phyloP scores from a whole-genome alignment of 176 grass and related monocot genomes.

The Alloteropsis semialata region DNA sequence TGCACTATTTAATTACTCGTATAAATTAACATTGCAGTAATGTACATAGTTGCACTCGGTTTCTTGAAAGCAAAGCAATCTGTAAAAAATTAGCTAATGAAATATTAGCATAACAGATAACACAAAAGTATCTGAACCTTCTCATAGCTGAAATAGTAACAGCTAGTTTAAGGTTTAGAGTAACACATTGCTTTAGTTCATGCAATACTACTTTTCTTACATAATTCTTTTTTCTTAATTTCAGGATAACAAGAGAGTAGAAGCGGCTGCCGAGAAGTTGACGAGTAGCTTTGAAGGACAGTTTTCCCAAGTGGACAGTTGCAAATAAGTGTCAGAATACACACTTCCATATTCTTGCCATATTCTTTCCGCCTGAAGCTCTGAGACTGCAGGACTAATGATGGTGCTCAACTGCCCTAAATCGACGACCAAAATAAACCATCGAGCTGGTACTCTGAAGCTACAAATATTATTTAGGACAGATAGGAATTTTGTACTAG shows the following conservation, averaged over 20 bases:
- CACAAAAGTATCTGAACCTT: not conserved
- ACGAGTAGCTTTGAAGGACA: conserved; percentile 41
- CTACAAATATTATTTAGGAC: conserved; percentile 40
- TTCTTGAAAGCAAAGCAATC: conserved; percentile 10
- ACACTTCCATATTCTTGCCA: conserved; percentile 20
- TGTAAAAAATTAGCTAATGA: not conserved
- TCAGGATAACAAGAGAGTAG: conserved; percentile 60
- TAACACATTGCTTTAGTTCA: not conserved
- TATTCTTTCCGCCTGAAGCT: conserved; percentile 51
- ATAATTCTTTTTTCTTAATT: conserved; percentile 14
- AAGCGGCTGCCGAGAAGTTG: conserved; percentile 39
- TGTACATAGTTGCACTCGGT: not conserved
- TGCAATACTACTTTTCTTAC: not conserved
- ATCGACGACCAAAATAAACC: conserved; percentile 34
- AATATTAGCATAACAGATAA: not conserved
- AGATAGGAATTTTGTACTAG: conserved; percentile 47
- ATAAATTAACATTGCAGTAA: not conserved
- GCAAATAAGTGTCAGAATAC: conserved; percentile 40
- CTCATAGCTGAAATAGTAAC: not conserved
- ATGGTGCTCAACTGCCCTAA: conserved; percentile 31
- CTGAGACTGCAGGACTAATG: conserved; percentile 49
- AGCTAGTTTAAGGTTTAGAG: not conserved
- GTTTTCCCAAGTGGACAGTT: conserved; percentile 39
- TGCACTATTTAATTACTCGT: not conserved
- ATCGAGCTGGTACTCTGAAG: conserved; percentile 28